A percentile compares a stretch with the other conserved stretches of the same genome.
Conservation (phyloP, 371 early-diverging fungal species). For the Rhizopus arrhizus region DNA sequence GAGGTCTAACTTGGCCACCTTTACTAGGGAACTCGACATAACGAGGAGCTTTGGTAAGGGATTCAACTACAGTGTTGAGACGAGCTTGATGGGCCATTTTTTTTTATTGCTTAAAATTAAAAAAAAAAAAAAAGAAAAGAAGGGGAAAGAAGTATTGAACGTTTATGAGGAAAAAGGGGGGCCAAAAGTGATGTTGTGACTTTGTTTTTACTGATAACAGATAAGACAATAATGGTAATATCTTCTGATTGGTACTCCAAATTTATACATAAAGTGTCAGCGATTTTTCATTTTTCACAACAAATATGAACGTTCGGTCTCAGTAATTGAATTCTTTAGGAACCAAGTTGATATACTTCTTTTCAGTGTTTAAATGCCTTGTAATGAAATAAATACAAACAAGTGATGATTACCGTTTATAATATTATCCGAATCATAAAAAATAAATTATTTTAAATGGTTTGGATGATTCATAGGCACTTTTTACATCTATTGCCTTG, state of each 20-base stretch:
- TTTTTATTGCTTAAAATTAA: neutral
- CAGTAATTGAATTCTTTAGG: too few relatives aligned
- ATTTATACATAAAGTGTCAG: neutral
- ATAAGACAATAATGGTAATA: conserved; percentile 1
- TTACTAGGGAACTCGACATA: conserved; percentile 72
- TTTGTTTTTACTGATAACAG: conserved; percentile 2
- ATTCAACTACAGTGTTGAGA: conserved; percentile 49
- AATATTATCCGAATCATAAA: too few relatives aligned
- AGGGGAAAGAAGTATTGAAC: neutral
- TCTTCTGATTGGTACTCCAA: neutral
- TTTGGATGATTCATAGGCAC: too few relatives aligned
- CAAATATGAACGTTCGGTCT: too few relatives aligned
- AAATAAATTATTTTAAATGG: too few relatives aligned
- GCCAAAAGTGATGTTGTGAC: neutral
- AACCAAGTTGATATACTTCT: too few relatives aligned
- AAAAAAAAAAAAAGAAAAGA: neutral
- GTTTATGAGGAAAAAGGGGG: too few relatives aligned
- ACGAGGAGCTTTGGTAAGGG: conserved; percentile 59
- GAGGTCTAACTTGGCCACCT: conserved; percentile 70
- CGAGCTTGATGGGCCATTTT: conserved; percentile 56
- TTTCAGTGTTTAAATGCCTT: too few relatives aligned
- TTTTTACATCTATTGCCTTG: too few relatives aligned
- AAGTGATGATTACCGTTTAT: too few relatives aligned
- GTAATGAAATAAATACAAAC: too few relatives aligned
- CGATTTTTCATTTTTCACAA: too few relatives aligned